Conservation (phyloP, 257 asterid genomes). For the Ballota nigra region DNA sequence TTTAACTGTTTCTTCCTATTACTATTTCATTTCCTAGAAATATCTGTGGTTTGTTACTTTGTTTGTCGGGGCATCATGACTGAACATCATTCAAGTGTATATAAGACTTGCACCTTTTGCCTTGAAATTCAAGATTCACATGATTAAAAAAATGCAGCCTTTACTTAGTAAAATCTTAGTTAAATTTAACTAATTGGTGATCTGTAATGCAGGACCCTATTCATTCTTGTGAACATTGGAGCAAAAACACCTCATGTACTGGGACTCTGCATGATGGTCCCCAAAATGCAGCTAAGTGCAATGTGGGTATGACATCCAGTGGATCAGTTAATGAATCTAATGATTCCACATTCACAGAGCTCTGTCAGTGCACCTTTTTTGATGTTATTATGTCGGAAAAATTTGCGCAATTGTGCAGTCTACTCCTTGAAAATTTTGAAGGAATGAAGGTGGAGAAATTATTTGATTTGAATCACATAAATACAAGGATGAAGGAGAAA, state of each 20-base stretch:
- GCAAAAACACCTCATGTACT: constrained; percentile 17
- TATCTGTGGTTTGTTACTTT: not conserved
- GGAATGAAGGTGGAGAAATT: constrained; percentile 55
- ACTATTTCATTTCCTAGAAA: not conserved
- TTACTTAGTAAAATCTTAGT: not conserved
- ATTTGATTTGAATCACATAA: constrained; percentile 53
- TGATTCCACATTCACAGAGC: constrained; percentile 35
- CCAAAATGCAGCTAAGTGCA: constrained; percentile 17
- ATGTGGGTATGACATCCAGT: constrained; percentile 17
- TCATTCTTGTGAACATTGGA: constrained; percentile 17
- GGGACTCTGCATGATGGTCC: constrained; percentile 17
- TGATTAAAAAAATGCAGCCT: not conserved
- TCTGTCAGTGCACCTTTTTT: constrained; percentile 44
- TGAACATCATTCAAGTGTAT: not conserved
- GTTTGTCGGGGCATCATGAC: constrained; percentile 4
- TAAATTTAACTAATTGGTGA: not conserved
- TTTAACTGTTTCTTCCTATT: not conserved
- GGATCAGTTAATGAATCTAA: constrained; percentile 24
- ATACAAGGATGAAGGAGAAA: constrained; percentile 72
- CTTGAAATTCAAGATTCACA: not conserved
- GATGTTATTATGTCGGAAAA: constrained; percentile 62
- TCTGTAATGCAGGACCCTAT: constrained; percentile 15
- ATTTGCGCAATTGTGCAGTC: constrained; percentile 55
- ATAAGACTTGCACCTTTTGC: not conserved
- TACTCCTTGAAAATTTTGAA: constrained; percentile 50